Conservation (phyloP, 176 grass and related monocot genomes). For the Oryza coarctata region DNA sequence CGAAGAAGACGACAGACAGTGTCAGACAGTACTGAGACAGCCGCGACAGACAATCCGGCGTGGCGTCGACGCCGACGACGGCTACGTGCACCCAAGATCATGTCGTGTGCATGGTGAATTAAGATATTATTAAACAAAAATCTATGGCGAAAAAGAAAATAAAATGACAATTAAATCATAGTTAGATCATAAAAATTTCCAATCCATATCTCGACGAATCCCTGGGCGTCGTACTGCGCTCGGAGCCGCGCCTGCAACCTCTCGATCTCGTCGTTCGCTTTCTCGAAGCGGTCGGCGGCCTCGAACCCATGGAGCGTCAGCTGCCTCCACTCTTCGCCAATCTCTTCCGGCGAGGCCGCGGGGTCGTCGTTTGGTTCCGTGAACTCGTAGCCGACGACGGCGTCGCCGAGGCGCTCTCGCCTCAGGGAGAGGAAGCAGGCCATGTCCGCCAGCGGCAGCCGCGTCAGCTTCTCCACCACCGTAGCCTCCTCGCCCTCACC, state of each 20-base stretch:
- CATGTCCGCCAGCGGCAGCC: background rate
- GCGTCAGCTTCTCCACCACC: background rate
- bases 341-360: background rate
- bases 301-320: background rate
- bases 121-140: no score
- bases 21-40: no score
- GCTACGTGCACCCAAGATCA: no score
- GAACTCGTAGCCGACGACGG: background rate
- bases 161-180: no score
- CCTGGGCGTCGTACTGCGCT: background rate
- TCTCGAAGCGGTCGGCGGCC: background rate
- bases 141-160: background rate
- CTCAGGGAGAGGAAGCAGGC: background rate
- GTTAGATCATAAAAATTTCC: no score
- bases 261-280: background rate
- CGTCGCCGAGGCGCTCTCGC: background rate
- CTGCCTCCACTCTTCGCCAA: background rate
- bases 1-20: no score
- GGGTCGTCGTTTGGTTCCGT: no score
- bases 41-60: no score
- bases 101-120: rapidly evolving
- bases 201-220: background rate
- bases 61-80: rapidly evolving
- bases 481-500: background rate
- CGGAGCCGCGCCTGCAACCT: background rate